Base-by-base conservation (phyloP, 2,329 filamentous ascomycete genomes). In the Trichoderma atroviride region DNA sequence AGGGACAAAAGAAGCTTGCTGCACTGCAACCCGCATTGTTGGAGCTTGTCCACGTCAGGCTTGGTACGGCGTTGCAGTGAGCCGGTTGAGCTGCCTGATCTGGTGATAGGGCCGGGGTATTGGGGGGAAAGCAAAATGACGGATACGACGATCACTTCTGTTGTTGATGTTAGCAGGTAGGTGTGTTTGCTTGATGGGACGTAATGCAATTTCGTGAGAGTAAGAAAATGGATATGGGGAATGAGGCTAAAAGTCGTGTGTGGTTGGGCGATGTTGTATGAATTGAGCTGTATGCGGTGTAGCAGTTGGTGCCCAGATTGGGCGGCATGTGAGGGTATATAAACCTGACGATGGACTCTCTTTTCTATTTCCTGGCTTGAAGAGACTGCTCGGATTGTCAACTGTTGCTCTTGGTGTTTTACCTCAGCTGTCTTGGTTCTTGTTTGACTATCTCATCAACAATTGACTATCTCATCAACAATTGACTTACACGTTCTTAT, bases 31-130 rank as follows among this genome's bases (percentile, higher is more conserved):
- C 19, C 29, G 16, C 11, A 35, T 35, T 57, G 43, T n/a, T 47
- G 22, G 47, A 11, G 22, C 62, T 37, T 59, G 14, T 29, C 56
- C 64, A 7, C 14, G 62, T 67, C 27, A n/a, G 53, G 64, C 16
- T 29, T 59, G 53, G 64, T 52, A 24, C 35, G 27, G 37, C 27
- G 43, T 52, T 52, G 55, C 35, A 22, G 3, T 16, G 35, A n/a
- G 29, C 50, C 50, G 55, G 22, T 13, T 53, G 57, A 60, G 64
- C 64, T 68, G 64, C 64, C 64, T 53, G 64, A 68, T 68, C 60
- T 29, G 64, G 64, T 1, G 33, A 53, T 40, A 35, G 63, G 50
- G 11, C 62, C 62, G 52, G 53, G 53, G 40, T 43, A n/a, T 40
- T 43, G 40, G 40, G 37, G n/a, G 37, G 40, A 43, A n/a, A 33